Evolutionary conservation across 2,329 filamentous ascomycete species (phyloP).

Genomic region (Trichocomaceae sp.): DNA sequence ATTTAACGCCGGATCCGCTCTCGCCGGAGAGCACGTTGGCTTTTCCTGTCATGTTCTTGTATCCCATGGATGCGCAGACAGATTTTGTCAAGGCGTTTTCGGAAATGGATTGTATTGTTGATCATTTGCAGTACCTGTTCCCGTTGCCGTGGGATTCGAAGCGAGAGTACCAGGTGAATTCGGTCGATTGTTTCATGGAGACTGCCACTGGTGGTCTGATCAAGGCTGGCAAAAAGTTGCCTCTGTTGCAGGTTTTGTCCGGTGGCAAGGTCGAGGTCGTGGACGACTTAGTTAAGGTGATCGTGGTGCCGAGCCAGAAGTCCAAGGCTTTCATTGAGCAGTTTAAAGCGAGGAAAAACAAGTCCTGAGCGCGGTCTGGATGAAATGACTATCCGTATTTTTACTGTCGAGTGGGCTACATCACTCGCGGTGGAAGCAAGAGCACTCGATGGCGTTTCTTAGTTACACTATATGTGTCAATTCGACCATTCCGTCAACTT

Average conservation of each 20-base stretch:
- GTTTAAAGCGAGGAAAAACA: constrained; percentile 65
- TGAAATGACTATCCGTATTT: not conserved
- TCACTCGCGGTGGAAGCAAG: too few species aligned
- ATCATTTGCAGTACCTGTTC: constrained; percentile 79
- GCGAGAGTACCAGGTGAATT: constrained; percentile 57
- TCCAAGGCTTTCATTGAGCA: constrained; percentile 69
- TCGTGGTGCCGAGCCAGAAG: constrained; percentile 67
- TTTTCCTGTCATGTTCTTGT: constrained; percentile 77
- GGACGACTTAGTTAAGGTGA: constrained; percentile 76
- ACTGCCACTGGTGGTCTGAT: constrained; percentile 71
- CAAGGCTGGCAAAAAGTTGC: constrained; percentile 81
- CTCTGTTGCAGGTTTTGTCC: constrained; percentile 65
- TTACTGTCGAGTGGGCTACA: too few species aligned
- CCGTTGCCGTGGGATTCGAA: constrained; percentile 78
- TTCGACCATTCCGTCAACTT: not conserved
- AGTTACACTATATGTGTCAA: not conserved
- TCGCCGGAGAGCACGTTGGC: constrained; percentile 65
- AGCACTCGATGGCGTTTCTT: not conserved
- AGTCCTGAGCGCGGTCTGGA: not conserved
- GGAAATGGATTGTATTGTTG: constrained; percentile 66
- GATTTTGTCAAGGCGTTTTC: constrained; percentile 87
- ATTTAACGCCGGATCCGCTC: constrained; percentile 63
- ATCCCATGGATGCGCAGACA: constrained; percentile 71
- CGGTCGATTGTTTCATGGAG: constrained; percentile 85
- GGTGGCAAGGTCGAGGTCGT: constrained; percentile 78